Percentiles rank a stretch among this genome's conserved stretches.
These are phyloP conservation scores for Avena atlantica DNA, from an alignment of 176 grass and related monocot species.

Conservation along the genomic window DNA sequence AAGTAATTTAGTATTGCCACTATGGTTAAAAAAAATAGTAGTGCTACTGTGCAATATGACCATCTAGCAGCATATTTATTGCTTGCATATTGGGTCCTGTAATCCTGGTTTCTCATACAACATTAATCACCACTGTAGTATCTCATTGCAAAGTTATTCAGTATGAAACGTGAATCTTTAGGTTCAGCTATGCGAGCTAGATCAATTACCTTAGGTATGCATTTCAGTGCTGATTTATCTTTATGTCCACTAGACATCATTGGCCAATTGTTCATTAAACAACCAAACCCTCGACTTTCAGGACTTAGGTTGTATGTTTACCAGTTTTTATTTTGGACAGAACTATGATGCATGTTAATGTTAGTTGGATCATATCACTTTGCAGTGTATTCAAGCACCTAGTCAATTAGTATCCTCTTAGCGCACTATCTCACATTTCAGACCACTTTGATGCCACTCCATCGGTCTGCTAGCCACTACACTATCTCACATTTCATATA, in stretches of 20 bases:
- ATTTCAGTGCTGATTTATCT: background rate
- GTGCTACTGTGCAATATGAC: background rate
- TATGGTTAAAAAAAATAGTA: background rate
- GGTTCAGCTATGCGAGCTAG: background rate
- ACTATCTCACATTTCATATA: background rate
- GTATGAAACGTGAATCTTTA: background rate
- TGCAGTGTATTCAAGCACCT: background rate
- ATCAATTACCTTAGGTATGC: background rate
- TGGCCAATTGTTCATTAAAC: background rate
- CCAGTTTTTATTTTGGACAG: background rate
- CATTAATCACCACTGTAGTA: background rate
- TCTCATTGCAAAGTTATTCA: background rate
- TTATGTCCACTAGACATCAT: background rate
- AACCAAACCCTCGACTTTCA: conserved; percentile 1
- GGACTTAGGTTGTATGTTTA: background rate
- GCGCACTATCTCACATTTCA: background rate
- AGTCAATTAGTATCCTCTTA: background rate
- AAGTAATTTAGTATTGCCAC: background rate
- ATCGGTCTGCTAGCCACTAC: background rate
- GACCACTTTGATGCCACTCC: background rate
- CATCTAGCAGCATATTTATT: background rate
- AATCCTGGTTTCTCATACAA: background rate
- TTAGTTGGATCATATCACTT: background rate
- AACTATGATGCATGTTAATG: conserved; percentile 18
- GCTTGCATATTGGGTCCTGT: background rate